Evolutionary conservation across 2,329 filamentous ascomycete genomes (phyloP), one percentile per base, ranked within the genome.

Genomic region (Diaporthe sp.): DNA sequence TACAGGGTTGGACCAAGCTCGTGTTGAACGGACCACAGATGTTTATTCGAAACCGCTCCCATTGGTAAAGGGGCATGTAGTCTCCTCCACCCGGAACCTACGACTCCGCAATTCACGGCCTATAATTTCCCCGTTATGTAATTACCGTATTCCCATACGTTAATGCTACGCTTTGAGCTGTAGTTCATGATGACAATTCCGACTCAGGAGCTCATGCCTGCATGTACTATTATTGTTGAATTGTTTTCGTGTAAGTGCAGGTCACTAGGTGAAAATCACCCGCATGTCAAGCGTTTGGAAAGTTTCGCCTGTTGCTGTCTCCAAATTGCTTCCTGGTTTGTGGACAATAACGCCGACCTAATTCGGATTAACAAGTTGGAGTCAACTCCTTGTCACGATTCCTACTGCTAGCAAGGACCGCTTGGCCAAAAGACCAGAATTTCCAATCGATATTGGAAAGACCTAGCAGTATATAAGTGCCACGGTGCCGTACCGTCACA

Each of bases 71-170:
- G 37, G n/a, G 15, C 58, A 2, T 44, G n/a, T 28, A 44, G 37
- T 28, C n/a, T n/a, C 58, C 37, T 63, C 37, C 58, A 28, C n/a
- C 39, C 58, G 58, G 58, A 63, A 17, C 15, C 37, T 20, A 9
- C 6, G 37, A 28, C 58, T 63, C 58, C 58, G 39, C 58, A 63
- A 63, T 15, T 28, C 12, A 63, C n/a, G 22, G 58, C 39, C 13
- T 17, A 44, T 25, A 44, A 63, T 63, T 63, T 63, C 39, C n/a
- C 58, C 37, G n/a, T 42, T 28, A 63, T 25, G 37, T 42, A 63
- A 63, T 42, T 44, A 9, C n/a, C 12, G 37, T 63, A 28, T 25
- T 63, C 2, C 58, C 5, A 55, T 28, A 44, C 39, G 58, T 28
- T 63, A 28, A 63, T 63, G n/a, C 34, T 37, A 25, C 22, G 12